Base-by-base conservation (phyloP, 768 basidiomycete species). In the Lactarius indigo region DNA sequence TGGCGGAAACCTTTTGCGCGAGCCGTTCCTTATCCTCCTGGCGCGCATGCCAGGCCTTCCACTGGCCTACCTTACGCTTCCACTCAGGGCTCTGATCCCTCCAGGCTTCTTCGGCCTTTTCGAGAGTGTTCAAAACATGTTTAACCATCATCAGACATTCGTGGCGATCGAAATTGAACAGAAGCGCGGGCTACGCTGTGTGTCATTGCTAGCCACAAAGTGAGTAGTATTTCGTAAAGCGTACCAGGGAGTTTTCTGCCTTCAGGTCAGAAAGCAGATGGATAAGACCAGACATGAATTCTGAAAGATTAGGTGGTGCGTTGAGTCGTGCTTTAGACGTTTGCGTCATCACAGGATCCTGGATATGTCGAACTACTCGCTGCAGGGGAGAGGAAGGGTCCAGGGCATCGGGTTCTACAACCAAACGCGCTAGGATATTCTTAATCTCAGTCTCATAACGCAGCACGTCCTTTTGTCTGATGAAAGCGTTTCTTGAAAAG, bases 141-240 rank as follows among this genome's bases (percentile, higher is more conserved):
- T 72, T 42, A 0, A 80, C 85, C 77, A 88, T 80, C n/a, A 74
- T 69, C 72, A 89, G 87, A 72, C 88, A 89, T 23, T 79, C 77
- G 2, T 76, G 73, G 23, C 89, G 82, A 69, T 89, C 86, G 70
- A 90, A 88, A 61, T 79, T 82, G 77, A 91, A 91, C 26, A 90
- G 74, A 15, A 91, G 82, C 0, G 87, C 89, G 4, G 88, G 87
- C 87, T 87, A 61, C 0, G 50, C 12, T 23, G 59, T 31, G 55
- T 62, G 57, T 41, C 20, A 30, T 64, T 20, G 33, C 23, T 35
- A 35, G 26, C 47, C 44, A 47, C 3, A 42, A 12, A 37, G 39
- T 4, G 23, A 23, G 23, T 28, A 35, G 13, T 57, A 56, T 7
- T 47, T 33, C 37, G 13, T 0, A 18, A 5, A 7, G 76, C 87